Conservation (phyloP, 106 monocot genomes). For the Dioscorea dumetorum region DNA sequence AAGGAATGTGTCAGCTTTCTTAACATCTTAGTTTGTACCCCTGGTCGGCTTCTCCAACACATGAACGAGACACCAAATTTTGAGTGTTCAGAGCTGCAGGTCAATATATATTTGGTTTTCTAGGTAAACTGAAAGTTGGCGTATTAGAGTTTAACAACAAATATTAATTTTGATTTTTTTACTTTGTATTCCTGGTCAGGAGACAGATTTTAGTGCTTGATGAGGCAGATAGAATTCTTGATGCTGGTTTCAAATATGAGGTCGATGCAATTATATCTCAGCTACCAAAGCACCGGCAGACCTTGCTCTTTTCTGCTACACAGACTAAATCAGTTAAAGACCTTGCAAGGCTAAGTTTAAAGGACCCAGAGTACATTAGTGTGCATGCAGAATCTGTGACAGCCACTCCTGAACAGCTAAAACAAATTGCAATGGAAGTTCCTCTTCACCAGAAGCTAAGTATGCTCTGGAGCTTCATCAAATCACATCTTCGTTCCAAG, state of each 20-base stretch:
- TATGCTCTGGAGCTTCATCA: conserved; percentile 95
- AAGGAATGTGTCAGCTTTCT: conserved; percentile 64
- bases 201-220: conserved; percentile 94
- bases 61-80: conserved; percentile 95
- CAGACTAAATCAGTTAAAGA: conserved; percentile 98
- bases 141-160: neutral
- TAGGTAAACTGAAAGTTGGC: neutral
- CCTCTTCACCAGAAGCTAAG: conserved; percentile 84
- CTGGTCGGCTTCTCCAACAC: conserved; percentile 92
- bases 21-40: conserved; percentile 90
- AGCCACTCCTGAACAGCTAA: conserved; percentile 73
- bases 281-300: conserved; percentile 78
- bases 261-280: conserved; percentile 84
- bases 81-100: conserved; percentile 93
- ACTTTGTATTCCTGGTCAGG: conserved; percentile 14
- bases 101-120: conserved; percentile 21
- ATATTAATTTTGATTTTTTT: neutral
- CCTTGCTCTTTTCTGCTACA: conserved; percentile 90
- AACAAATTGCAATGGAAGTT: conserved; percentile 76
- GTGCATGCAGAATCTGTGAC: conserved; percentile 83
- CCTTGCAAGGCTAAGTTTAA: conserved; percentile 88
- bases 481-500: conserved; percentile 67
- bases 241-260: conserved; percentile 62
- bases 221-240: conserved; percentile 99
- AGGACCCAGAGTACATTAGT: conserved; percentile 92